Percentiles rank a stretch among this genome's conserved stretches.
Conservation (phyloP, 164 flowering plant genomes). For the Annona cherimola region DNA sequence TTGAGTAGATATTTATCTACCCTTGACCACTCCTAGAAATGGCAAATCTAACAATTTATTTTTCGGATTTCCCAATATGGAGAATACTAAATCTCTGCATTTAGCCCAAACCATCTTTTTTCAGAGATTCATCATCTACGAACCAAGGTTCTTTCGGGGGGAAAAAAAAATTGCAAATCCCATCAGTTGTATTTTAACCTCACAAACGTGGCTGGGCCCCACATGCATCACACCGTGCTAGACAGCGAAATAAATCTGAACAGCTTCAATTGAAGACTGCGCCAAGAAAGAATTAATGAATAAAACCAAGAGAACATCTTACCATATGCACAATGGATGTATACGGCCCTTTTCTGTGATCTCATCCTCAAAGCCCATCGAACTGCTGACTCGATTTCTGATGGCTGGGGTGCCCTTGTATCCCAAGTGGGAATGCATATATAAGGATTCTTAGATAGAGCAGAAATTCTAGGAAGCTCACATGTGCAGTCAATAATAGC, state of each 20-base stretch:
- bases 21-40: too few relatives aligned
- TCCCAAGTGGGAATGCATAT: conserved; percentile 85
- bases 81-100: too few relatives aligned
- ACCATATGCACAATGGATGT: conserved; percentile 89
- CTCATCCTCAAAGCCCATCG: conserved; percentile 78
- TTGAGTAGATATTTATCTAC: too few relatives aligned
- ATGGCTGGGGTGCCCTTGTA: conserved; percentile 68
- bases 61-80: too few relatives aligned
- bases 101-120: too few relatives aligned
- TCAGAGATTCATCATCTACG: too few relatives aligned
- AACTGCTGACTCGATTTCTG: conserved; percentile 72
- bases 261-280: not conserved
- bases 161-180: too few relatives aligned
- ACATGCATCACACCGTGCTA: not conserved
- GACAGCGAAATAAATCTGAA: not conserved
- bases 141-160: too few relatives aligned
- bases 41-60: too few relatives aligned
- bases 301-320: conserved; percentile 10
- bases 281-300: not conserved
- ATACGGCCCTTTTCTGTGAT: conserved; percentile 55
- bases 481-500: conserved; percentile 86
- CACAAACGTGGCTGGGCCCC: not conserved
- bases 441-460: conserved; percentile 43
- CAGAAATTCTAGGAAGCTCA: conserved; percentile 60
- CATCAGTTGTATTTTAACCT: too few relatives aligned